Evolutionary conservation across 192 early-diverging fungal species (phyloP), one percentile per base, ranked within the genome.

Genomic region (Oehlia diaphana): DNA sequence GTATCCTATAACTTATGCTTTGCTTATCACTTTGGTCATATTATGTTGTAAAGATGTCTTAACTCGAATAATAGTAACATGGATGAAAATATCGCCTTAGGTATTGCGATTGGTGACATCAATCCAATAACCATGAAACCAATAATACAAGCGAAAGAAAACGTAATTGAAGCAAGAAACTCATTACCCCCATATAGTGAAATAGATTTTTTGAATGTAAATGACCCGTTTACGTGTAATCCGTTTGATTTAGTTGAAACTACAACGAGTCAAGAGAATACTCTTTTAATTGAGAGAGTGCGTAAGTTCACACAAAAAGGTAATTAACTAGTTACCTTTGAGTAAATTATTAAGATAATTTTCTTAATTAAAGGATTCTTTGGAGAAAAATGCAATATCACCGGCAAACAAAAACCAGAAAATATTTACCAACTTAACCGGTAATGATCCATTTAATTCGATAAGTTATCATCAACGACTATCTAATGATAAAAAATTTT

Each of bases 91-190:
- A 68, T 92, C 0, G 88, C 91, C 0, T 79, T 84, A 50, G 88
- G 82, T 3, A 88, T 96, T 77, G 93, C 93, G 1, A 78, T 80
- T 31, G 92, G 89, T 28, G 72, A 85, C 6, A n/a, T 94, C 16
- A 83, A 94, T 74, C 95, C 94, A 16, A 82, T 92, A 19, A 83
- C 88, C 4, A 87, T 90, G 37, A 19, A 76, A 74, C 87, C 90
- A 0, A 85, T 92, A 6, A 82, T 58, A 58, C 53, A 58, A 58
- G 53, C 16, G 16, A 21, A 21, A 58, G 19, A 58, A 58, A 21
- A 58, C 6, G 53, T 58, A 21, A 16, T 19, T 16, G 16, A 3
- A 53, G 14, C 16, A 19, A 53, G 50, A 19, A 21, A 3, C 3
- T 58, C 5, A 21, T 58, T 19, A 53, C 14, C 50, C 19, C 5